These are phyloP conservation scores for Hypomontagnella submonticulosa DNA, from an alignment of 495 filamentous ascomycete species.

Conservation along the genomic window DNA sequence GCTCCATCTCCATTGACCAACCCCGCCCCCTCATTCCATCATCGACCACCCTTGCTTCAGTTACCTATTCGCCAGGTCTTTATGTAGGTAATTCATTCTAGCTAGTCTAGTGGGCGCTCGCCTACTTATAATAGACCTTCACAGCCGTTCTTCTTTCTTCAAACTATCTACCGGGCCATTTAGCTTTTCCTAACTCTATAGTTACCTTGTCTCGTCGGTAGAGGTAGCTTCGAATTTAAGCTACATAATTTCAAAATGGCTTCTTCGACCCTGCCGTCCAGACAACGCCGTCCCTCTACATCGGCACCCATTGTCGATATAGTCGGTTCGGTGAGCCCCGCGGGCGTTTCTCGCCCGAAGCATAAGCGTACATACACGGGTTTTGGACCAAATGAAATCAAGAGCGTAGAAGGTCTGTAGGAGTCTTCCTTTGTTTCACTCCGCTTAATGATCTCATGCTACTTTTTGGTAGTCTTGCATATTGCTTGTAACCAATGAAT, in stretches of 20 bases:
- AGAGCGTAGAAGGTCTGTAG: constrained; percentile 79
- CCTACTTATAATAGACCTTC: constrained; percentile 15
- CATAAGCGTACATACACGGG: constrained; percentile 95
- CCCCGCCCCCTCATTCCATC: constrained; percentile 44
- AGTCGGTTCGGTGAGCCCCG: constrained; percentile 80
- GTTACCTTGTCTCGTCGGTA: not conserved
- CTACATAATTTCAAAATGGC: constrained; percentile 46
- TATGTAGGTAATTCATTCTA: constrained; percentile 31
- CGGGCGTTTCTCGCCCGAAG: constrained; percentile 79
- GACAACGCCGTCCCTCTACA: constrained; percentile 75
- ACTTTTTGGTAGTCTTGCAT: constrained; percentile 48
- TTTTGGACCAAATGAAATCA: constrained; percentile 90
- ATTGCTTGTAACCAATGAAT: constrained; percentile 13
- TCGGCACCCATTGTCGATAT: constrained; percentile 85
- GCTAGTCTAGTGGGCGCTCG: constrained; percentile 7
- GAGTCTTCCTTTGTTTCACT: constrained; percentile 1
- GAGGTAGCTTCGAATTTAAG: constrained; percentile 18
- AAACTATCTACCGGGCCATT: constrained; percentile 4
- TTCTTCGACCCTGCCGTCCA: constrained; percentile 51
- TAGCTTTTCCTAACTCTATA: constrained; percentile 14
- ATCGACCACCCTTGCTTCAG: constrained; percentile 19
- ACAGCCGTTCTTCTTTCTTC: constrained; percentile 6
- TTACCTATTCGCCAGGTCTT: constrained; percentile 3
- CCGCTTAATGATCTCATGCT: constrained; percentile 4
- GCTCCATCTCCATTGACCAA: constrained; percentile 34